phyloP scores from a whole-genome alignment of 2,329 filamentous ascomycete genomes.

The Fusarium veterinarium region DNA sequence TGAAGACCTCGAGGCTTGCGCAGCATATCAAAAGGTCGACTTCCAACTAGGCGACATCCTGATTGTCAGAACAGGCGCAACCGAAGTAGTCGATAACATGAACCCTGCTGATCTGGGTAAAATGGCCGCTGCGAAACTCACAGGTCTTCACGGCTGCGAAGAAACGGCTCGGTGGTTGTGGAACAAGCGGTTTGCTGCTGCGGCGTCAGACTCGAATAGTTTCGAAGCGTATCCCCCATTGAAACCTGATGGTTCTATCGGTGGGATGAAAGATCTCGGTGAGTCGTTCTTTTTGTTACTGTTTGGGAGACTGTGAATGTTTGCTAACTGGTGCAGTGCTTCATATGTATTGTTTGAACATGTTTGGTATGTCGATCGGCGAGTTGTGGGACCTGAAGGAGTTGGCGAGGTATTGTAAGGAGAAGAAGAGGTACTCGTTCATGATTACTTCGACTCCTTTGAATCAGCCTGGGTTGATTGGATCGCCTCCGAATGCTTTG shows the following conservation, averaged over 20 bases:
- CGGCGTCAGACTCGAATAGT: conserved; percentile 70
- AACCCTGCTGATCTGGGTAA: conserved; percentile 50
- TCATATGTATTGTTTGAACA: conserved; percentile 60
- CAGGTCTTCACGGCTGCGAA: conserved; percentile 59
- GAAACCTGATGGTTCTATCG: conserved; percentile 53
- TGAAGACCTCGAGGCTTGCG: conserved; percentile 67
- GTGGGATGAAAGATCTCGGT: conserved; percentile 53
- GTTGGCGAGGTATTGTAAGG: conserved; percentile 63
- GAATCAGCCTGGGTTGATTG: conserved; percentile 46
- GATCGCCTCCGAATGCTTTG: conserved; percentile 39
- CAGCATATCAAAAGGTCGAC: conserved; percentile 68
- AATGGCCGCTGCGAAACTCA: conserved; percentile 44
- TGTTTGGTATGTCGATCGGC: conserved; percentile 66
- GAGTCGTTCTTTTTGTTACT: neutral
- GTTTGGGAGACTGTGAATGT: rapidly evolving
- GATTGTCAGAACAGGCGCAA: conserved; percentile 72
- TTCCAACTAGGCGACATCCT: conserved; percentile 75
- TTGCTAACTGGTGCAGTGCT: conserved; percentile 49
- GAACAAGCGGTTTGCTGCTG: conserved; percentile 74
- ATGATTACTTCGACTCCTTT: conserved; percentile 70
- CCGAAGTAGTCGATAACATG: conserved; percentile 66
- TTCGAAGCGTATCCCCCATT: conserved; percentile 73
- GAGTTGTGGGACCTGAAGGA: conserved; percentile 67
- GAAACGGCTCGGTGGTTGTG: conserved; percentile 74
- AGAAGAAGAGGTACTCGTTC: conserved; percentile 67